A percentile compares a stretch with the other conserved stretches of the same genome.
These are phyloP conservation scores for Nakataea oryzae DNA, from an alignment of 2,329 filamentous ascomycete species.

Conservation along the genomic window DNA sequence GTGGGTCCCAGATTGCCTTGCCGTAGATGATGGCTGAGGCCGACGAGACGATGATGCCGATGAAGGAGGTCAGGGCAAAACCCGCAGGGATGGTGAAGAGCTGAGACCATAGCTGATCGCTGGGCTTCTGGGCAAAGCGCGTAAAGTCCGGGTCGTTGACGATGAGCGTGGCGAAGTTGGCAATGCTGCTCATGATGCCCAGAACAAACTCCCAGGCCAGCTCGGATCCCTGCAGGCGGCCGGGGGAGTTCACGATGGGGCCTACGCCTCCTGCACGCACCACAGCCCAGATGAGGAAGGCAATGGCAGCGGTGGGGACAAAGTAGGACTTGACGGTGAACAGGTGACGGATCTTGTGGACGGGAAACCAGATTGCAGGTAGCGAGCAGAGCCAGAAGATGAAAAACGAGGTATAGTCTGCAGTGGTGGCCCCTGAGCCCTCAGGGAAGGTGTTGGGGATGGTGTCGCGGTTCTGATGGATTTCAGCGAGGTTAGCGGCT, in stretches of 20 bases:
- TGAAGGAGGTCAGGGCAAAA: slow-evolving; percentile 73
- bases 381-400: slow-evolving; percentile 76
- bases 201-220: slow-evolving; percentile 76
- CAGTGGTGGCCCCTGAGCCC: slow-evolving; percentile 60
- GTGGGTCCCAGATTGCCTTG: slow-evolving; percentile 63
- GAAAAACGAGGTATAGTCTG: slow-evolving; percentile 72
- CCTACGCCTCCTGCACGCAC: slow-evolving; percentile 74
- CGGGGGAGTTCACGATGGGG: slow-evolving; percentile 64
- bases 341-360: slow-evolving; percentile 78
- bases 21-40: slow-evolving; percentile 59
- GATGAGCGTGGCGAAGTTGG: slow-evolving; percentile 85
- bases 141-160: slow-evolving; percentile 76
- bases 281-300: slow-evolving; percentile 81
- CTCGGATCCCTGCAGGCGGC: slow-evolving; percentile 51
- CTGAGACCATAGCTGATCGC: slow-evolving; percentile 72
- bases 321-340: slow-evolving; percentile 86
- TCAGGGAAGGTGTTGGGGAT: slow-evolving; percentile 58
- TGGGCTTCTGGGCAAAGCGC: slow-evolving; percentile 68
- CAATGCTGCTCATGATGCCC: slow-evolving; percentile 80
- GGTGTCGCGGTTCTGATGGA: slow-evolving; percentile 31
- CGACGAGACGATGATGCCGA: slow-evolving; percentile 70
- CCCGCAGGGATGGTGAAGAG: slow-evolving; percentile 61
- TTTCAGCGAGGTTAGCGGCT: background rate
- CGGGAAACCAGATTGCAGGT: slow-evolving; percentile 80
- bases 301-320: slow-evolving; percentile 72